A percentile compares a stretch with the other conserved stretches of the same genome.
phyloP scores from a whole-genome alignment of 2,329 filamentous ascomycete genomes.

The Exophiala xenobiotica region DNA sequence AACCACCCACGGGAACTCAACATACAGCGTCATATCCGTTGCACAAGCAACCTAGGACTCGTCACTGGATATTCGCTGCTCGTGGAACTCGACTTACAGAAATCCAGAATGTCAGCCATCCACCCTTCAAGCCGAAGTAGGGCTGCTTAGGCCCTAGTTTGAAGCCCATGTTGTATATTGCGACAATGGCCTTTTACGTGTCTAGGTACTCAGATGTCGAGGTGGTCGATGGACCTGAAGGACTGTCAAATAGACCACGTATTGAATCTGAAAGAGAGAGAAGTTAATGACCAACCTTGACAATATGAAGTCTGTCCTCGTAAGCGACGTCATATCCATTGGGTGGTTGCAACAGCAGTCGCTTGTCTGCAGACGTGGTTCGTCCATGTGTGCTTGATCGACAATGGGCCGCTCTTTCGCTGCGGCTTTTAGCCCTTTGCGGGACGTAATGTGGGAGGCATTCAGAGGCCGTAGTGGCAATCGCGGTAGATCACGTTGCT shows the following conservation, averaged over 20 bases:
- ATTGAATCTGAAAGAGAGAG: background rate
- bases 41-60: conserved; percentile 40
- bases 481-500: too few species aligned
- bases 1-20: too few species aligned
- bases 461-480: too few species aligned
- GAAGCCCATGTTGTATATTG: conserved; percentile 20
- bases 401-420: background rate
- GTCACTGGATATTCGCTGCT: conserved; percentile 9
- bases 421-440: too few species aligned
- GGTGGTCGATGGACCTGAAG: too few species aligned
- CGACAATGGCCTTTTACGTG: background rate
- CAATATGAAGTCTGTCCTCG: background rate
- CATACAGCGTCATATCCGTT: conserved; percentile 50
- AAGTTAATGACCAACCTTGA: background rate
- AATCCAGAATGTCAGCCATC: conserved; percentile 59
- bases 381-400: background rate
- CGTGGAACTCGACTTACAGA: conserved; percentile 35
- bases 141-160: conserved; percentile 34
- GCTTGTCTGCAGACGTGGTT: background rate
- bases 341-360: too few species aligned
- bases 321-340: background rate
- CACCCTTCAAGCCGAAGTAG: conserved; percentile 55
- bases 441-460: too few species aligned
- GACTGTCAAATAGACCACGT: too few species aligned
- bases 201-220: too few species aligned